Evolutionary conservation across 2,329 filamentous ascomycete genomes (phyloP).

Genomic region (Exophiala calicioides): DNA sequence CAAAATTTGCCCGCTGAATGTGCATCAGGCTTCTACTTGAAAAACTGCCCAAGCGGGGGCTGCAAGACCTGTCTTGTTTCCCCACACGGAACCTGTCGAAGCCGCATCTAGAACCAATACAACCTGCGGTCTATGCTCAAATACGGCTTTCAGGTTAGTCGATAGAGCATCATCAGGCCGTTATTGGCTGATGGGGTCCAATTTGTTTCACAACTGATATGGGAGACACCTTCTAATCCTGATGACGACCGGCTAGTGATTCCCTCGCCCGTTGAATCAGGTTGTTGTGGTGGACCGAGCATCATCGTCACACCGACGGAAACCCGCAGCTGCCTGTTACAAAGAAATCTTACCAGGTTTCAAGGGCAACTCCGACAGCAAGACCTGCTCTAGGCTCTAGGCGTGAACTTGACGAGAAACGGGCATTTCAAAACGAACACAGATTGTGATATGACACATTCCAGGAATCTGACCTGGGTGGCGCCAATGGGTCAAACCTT

Average conservation of each 20-base stretch:
- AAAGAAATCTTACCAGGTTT: constrained; percentile 29
- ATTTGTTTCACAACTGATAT: constrained; percentile 28
- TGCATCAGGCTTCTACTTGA: constrained; percentile 13
- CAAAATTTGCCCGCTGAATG: constrained; percentile 11
- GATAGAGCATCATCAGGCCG: constrained; percentile 2
- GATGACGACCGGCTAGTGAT: constrained; percentile 22
- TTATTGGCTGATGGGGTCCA: constrained; percentile 15
- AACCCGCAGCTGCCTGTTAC: constrained; percentile 26
- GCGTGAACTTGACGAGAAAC: constrained; percentile 9
- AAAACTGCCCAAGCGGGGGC: constrained; percentile 6
- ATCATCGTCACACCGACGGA: constrained; percentile 27
- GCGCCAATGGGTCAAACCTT: constrained; percentile 3
- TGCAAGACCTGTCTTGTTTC: constrained; percentile 21
- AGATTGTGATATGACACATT: constrained; percentile 25
- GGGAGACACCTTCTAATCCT: constrained; percentile 15
- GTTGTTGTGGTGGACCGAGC: constrained; percentile 24
- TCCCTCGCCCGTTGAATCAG: constrained; percentile 19
- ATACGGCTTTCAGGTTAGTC: constrained; percentile 16
- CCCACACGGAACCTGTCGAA: constrained; percentile 28
- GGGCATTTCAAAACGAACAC: constrained; percentile 14
- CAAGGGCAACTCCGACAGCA: constrained; percentile 24
- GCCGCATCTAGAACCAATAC: constrained; percentile 19
- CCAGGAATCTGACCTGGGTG: constrained; percentile 11
- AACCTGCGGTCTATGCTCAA: constrained; percentile 13
- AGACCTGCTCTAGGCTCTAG: constrained; percentile 19